Conservation (phyloP, 2,329 filamentous ascomycete species). For the Penicillium sp. region DNA sequence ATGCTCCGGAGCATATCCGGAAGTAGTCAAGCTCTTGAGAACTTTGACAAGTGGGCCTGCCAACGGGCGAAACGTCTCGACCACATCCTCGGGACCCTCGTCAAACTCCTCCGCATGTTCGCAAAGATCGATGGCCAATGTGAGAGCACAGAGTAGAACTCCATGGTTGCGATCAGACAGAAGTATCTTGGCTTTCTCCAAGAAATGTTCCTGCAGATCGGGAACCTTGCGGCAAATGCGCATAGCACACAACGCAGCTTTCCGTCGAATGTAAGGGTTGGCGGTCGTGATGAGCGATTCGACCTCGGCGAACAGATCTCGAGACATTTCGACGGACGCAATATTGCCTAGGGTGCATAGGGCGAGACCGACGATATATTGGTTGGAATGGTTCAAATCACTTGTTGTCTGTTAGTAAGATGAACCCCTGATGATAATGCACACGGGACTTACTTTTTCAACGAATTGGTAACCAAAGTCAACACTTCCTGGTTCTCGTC, state of each 20-base stretch:
- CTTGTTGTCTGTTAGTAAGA: conserved; percentile 49
- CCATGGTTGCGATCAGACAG: conserved; percentile 93
- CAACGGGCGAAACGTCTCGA: conserved; percentile 85
- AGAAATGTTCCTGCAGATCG: conserved; percentile 92
- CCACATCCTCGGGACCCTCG: conserved; percentile 80
- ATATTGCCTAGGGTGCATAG: conserved; percentile 97
- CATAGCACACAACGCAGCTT: conserved; percentile 98
- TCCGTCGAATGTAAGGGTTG: conserved; percentile 97
- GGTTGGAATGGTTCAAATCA: conserved; percentile 94
- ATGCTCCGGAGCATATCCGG: conserved; percentile 94
- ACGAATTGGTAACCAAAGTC: conserved; percentile 92
- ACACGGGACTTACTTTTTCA: conserved; percentile 74
- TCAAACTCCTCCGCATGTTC: conserved; percentile 85
- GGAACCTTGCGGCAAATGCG: conserved; percentile 97
- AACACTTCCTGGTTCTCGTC: conserved; percentile 99
- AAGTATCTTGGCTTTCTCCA: conserved; percentile 86
- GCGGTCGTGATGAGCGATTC: conserved; percentile 86
- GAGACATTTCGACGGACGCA: conserved; percentile 95
- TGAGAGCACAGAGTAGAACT: conserved; percentile 87
- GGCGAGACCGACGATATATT: conserved; percentile 95
- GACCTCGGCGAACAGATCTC: conserved; percentile 94
- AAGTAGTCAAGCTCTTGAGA: conserved; percentile 86
- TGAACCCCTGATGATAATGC: background rate
- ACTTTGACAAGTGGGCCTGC: conserved; percentile 84
- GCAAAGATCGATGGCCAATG: conserved; percentile 84